These are phyloP conservation scores for Candida corydali DNA, from an alignment of 805 yeast species.

Conservation along the genomic window DNA sequence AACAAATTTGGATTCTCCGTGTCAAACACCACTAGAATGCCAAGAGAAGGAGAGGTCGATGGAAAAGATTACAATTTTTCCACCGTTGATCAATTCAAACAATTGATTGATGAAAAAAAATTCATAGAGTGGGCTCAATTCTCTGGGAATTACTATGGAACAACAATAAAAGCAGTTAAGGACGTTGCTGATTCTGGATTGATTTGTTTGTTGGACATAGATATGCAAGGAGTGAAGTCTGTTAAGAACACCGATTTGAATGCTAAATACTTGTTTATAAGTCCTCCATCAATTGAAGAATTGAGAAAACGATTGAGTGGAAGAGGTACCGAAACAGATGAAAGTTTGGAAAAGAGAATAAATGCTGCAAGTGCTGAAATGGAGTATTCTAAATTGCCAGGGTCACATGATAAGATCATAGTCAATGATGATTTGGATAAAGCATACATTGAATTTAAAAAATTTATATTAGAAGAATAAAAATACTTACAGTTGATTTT, in stretches of 20 bases:
- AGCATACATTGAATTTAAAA: slow-evolving; percentile 79
- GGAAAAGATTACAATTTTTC: slow-evolving; percentile 89
- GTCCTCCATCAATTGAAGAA: slow-evolving; percentile 88
- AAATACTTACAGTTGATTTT: no score
- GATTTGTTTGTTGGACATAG: slow-evolving; percentile 91
- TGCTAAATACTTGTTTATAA: slow-evolving; percentile 81
- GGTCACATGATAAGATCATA: slow-evolving; percentile 85
- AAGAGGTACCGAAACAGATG: slow-evolving; percentile 94
- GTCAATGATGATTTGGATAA: slow-evolving; percentile 89
- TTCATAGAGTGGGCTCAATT: slow-evolving; percentile 98
- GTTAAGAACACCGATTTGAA: slow-evolving; percentile 79
- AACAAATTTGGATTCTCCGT: slow-evolving; percentile 89
- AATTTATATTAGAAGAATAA: slow-evolving; percentile 50
- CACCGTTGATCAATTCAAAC: slow-evolving; percentile 74
- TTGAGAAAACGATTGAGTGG: slow-evolving; percentile 71
- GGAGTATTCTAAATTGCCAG: slow-evolving; percentile 77
- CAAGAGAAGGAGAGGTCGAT: slow-evolving; percentile 86
- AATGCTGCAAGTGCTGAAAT: slow-evolving; percentile 84
- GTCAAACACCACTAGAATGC: slow-evolving; percentile 86
- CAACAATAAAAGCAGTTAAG: slow-evolving; percentile 80
- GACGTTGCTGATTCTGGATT: slow-evolving; percentile 61
- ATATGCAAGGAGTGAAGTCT: slow-evolving; percentile 97
- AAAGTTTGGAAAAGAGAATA: slow-evolving; percentile 77
- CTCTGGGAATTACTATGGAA: slow-evolving; percentile 96
- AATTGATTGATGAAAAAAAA: slow-evolving; percentile 64